Percentiles rank a stretch among this genome's conserved stretches.
phyloP scores from a whole-genome alignment of 306 rosid species.

The Heteromeles arbutifolia region DNA sequence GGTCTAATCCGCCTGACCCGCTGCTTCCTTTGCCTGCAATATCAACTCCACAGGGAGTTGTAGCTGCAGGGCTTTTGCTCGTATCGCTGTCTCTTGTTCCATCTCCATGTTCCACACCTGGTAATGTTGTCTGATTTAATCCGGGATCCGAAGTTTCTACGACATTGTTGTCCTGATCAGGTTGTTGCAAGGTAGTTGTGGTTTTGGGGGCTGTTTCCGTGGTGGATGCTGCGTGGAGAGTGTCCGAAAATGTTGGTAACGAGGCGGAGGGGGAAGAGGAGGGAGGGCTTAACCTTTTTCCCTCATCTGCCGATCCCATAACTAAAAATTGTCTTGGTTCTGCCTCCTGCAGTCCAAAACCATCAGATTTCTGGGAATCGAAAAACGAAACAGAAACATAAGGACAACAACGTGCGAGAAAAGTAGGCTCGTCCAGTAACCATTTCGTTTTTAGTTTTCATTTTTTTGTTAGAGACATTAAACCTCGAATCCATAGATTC shows the following conservation, averaged over 20 bases:
- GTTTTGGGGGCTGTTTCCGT: neutral
- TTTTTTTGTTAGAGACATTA: neutral
- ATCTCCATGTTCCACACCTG: neutral
- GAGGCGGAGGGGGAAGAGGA: neutral
- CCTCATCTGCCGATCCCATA: conserved; percentile 25
- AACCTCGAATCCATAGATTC: neutral
- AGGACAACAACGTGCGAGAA: neutral
- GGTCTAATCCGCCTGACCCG: neutral
- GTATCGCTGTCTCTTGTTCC: conserved; percentile 1
- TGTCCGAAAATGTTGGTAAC: conserved; percentile 12
- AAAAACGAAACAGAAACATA: neutral
- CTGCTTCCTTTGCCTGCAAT: neutral
- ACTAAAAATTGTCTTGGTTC: conserved; percentile 8
- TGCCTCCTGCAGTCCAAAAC: conserved; percentile 11
- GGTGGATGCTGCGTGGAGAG: neutral
- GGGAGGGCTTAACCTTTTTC: conserved; percentile 1
- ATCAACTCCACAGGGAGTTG: conserved; percentile 5
- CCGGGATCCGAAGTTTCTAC: neutral
- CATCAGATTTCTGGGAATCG: neutral
- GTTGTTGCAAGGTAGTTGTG: neutral
- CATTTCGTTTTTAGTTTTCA: neutral
- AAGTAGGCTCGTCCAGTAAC: no score
- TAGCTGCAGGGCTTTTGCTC: neutral
- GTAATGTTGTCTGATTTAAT: neutral
- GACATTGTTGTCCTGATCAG: neutral